These are phyloP conservation scores for Leishmania amazonensis DNA, from an alignment of 208 protist genomes.

Conservation along the genomic window DNA sequence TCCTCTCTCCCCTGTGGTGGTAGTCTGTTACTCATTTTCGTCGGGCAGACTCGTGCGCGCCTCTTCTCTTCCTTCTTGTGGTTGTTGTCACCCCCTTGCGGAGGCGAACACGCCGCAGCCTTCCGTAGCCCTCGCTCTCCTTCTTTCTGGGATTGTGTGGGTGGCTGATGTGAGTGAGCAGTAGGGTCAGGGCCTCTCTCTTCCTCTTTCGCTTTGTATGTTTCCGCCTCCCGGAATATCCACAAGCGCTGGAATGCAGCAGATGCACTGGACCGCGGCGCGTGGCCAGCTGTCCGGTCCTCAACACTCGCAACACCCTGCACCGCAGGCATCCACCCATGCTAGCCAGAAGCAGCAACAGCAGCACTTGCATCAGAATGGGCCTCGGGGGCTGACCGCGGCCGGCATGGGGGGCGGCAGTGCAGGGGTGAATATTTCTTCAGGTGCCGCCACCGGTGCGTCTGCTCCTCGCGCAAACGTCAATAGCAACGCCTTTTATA, in stretches of 20 bases:
- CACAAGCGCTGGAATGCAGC: constrained; percentile 16
- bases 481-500: constrained; percentile 10
- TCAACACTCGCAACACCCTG: not conserved
- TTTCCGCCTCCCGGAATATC: not conserved
- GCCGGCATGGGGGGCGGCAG: not conserved
- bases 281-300: constrained; percentile 15
- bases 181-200: constrained; percentile 4
- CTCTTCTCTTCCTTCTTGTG: not conserved
- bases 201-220: constrained; percentile 4
- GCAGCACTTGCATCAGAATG: not conserved
- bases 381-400: not conserved
- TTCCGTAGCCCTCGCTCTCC: not conserved
- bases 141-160: not conserved
- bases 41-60: not conserved
- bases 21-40: constrained; percentile 7
- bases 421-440: not conserved
- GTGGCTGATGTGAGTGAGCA: not conserved
- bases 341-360: constrained; percentile 10
- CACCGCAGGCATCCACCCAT: not conserved
- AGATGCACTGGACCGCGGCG: constrained; percentile 33
- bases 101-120: not conserved
- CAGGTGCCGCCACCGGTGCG: not conserved
- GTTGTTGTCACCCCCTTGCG: no score
- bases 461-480: not conserved
- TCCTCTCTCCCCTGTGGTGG: constrained; percentile 1